Evolutionary conservation across 495 filamentous ascomycete species (phyloP).

Genomic region (Penicillium angulare): DNA sequence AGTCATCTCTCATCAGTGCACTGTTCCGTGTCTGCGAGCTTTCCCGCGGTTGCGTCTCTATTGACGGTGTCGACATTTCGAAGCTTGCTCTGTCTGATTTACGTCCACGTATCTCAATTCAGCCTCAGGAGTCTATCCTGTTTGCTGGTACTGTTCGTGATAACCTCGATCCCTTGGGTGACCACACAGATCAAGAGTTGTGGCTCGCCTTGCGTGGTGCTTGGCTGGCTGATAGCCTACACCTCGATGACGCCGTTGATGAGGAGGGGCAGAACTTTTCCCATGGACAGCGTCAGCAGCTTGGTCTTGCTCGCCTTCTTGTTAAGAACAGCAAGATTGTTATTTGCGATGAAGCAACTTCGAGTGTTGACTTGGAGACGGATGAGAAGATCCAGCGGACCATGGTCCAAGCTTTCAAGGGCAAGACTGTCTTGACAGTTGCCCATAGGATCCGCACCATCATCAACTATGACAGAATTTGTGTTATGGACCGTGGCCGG

Average conservation of each 20-base stretch:
- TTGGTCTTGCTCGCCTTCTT: conserved; percentile 28
- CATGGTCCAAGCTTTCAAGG: not conserved
- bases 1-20: conserved; percentile 21
- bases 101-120: conserved; percentile 21
- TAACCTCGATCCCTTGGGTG: conserved; percentile 29
- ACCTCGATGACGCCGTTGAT: conserved; percentile 17
- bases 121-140: conserved; percentile 38
- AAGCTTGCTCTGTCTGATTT: conserved; percentile 10
- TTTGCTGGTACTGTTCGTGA: conserved; percentile 27
- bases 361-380: not conserved
- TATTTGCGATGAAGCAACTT: conserved; percentile 1
- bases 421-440: not conserved
- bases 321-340: conserved; percentile 18
- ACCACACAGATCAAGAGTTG: conserved; percentile 18
- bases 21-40: conserved; percentile 32
- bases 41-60: conserved; percentile 10
- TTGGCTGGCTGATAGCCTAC: conserved; percentile 13
- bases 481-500: not conserved
- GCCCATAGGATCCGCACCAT: conserved; percentile 1
- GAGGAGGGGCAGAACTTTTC: conserved; percentile 14
- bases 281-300: conserved; percentile 44
- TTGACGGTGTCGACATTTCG: conserved; percentile 6
- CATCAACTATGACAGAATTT: conserved; percentile 2
- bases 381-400: not conserved
- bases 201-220: conserved; percentile 19